Percentiles rank a stretch among this genome's conserved stretches.
Conservation (phyloP, 2,329 filamentous ascomycete genomes). For the Colletotrichum aenigma region DNA sequence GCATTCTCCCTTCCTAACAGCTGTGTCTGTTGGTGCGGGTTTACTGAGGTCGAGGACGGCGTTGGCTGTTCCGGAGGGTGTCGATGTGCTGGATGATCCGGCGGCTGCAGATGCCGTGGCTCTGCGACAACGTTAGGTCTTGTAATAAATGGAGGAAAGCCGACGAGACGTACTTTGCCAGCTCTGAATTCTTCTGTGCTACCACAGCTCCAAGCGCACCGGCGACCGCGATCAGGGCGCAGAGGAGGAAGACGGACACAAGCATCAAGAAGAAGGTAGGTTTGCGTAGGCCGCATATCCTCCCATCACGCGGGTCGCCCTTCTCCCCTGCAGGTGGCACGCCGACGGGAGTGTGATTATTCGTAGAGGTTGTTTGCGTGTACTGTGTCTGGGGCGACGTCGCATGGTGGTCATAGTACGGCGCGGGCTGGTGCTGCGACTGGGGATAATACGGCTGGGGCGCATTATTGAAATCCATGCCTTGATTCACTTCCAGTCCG, state of each 20-base stretch:
- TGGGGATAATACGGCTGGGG: conserved; percentile 2
- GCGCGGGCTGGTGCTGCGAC: neutral
- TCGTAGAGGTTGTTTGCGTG: neutral
- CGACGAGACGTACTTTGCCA: neutral
- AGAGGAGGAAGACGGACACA: neutral
- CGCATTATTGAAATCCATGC: neutral
- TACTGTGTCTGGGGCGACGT: neutral
- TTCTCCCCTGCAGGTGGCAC: neutral
- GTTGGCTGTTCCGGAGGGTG: neutral
- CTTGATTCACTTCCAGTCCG: conserved; percentile 1
- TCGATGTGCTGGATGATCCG: neutral
- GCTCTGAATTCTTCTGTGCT: neutral
- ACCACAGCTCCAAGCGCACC: conserved; percentile 1
- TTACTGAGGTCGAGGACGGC: conserved; percentile 1
- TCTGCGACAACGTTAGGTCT: neutral
- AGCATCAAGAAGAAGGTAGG: conserved; percentile 4
- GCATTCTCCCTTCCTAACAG: conserved; percentile 3
- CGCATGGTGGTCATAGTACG: neutral
- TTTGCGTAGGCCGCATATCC: conserved; percentile 9
- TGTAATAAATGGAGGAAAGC: neutral
- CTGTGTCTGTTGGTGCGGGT: conserved; percentile 7
- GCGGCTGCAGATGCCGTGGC: neutral
- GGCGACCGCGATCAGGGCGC: neutral
- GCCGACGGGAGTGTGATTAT: neutral
- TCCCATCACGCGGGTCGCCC: neutral